Evolutionary conservation across 495 filamentous ascomycete genomes (phyloP).

Genomic region (Podospora pseudopauciseta): DNA sequence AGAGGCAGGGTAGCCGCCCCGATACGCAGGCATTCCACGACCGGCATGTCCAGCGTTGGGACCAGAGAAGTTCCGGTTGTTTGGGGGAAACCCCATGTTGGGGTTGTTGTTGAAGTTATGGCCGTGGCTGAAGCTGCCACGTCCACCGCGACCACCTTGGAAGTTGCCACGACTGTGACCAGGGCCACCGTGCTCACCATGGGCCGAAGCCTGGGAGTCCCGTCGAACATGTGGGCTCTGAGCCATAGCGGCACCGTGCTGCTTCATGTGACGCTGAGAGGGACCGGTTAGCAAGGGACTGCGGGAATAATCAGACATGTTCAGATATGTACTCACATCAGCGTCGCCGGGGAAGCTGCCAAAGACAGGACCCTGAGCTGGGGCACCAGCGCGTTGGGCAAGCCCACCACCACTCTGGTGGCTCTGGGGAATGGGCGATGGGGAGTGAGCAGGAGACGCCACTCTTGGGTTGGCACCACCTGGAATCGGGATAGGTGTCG

Average conservation of each 20-base stretch:
- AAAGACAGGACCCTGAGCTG: constrained; percentile 68
- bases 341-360: constrained; percentile 74
- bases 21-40: constrained; percentile 60
- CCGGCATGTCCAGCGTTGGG: constrained; percentile 61
- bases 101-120: constrained; percentile 43
- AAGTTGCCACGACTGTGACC: constrained; percentile 42
- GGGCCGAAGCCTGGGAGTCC: constrained; percentile 75
- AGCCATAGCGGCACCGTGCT: constrained; percentile 59
- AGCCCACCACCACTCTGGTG: constrained; percentile 81
- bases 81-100: constrained; percentile 65
- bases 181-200: constrained; percentile 66
- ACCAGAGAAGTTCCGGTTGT: constrained; percentile 49
- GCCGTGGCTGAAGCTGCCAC: constrained; percentile 49
- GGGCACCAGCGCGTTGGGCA: constrained; percentile 64
- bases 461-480: constrained; percentile 57
- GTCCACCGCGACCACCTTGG: constrained; percentile 54
- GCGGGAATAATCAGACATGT: constrained; percentile 8
- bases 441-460: constrained; percentile 71
- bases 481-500: constrained; percentile 65
- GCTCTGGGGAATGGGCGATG: constrained; percentile 81
- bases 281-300: constrained; percentile 15
- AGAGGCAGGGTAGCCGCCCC: constrained; percentile 62
- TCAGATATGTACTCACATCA: constrained; percentile 55
- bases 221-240: constrained; percentile 72
- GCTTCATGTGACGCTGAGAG: constrained; percentile 53